Evolutionary conservation across 2,329 filamentous ascomycete genomes (phyloP), one percentile per base, ranked within the genome.

Genomic region (Blastomyces gilchristii): DNA sequence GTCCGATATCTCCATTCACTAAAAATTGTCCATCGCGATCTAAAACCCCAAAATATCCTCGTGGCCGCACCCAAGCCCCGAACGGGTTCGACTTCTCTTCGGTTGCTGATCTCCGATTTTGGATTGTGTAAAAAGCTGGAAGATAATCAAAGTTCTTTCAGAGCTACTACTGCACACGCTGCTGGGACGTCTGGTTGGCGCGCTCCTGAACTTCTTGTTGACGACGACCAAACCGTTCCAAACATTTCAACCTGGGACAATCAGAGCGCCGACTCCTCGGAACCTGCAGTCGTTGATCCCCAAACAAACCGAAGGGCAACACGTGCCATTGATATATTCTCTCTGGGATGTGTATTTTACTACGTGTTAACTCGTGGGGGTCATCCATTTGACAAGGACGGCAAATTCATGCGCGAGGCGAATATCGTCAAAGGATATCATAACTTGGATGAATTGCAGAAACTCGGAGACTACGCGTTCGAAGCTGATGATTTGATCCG

Each of bases 31-130:
- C 94, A 99, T 74, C 89, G 94, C 61, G 94, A 99, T 72, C 84
- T 99, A 70, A 99, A 99, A 74, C 94, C 94, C 0, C 94, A 99
- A 71, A 99, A 99, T 69, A 97, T 99, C 60, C 81, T 99, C 1
- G 91, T 97, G 64, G 84, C 85, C 31, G 82, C 83, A 65, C 84
- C 85, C 0, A 83, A 85, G 63, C 74, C 74, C 28, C 75, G 75
- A 47, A 71, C 69, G 0, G 71, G 73, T 1, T 84, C 86, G 43
- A 86, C 87, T 64, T 84, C 82, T 45, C 87, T 91, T 31, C 87
- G 93, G n/a, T 82, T 99, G 47, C 84, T 99, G 4, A 96, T 99
- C 45, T 97, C 94, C 0, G 94, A 99, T 74, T 99, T 99, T 76
- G 94, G 94, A 6, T 84, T 99, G 0, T 97, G 94, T 75, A 99